A percentile compares a stretch with the other conserved stretches of the same genome.
Conservation (phyloP, 108 stramenopile genomes). For the Aurantiochytrium sp. region DNA sequence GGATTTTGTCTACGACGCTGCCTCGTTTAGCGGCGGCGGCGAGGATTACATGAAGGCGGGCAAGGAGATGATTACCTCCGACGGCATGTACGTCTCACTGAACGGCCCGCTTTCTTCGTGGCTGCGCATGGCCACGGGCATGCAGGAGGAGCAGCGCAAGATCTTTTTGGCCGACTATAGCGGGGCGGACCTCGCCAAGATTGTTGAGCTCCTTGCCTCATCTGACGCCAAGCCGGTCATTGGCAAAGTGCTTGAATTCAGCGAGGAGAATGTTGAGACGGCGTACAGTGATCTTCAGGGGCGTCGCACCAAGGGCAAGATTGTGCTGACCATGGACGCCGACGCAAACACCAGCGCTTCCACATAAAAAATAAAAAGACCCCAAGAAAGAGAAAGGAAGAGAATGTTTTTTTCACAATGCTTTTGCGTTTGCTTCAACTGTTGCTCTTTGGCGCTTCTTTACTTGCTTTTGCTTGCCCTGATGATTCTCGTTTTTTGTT, state of each 20-base stretch:
- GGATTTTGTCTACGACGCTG: constrained; percentile 5
- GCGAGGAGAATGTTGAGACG: neutral
- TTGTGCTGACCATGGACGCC: neutral
- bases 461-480: too few species aligned
- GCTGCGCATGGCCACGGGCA: neutral
- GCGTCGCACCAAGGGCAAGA: constrained; percentile 6
- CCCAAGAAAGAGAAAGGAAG: too few species aligned
- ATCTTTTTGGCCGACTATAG: neutral
- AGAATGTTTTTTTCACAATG: too few species aligned
- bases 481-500: too few species aligned
- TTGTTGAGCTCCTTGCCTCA: neutral
- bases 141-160: neutral
- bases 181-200: neutral
- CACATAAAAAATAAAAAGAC: too few species aligned
- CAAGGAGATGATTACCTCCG: neutral
- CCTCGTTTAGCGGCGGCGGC: neutral
- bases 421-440: too few species aligned
- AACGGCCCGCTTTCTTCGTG: neutral
- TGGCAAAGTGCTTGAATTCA: neutral
- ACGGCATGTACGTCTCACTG: neutral
- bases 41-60: neutral
- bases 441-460: too few species aligned
- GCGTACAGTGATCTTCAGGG: neutral
- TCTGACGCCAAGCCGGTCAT: neutral
- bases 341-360: neutral